These are phyloP conservation scores for Herpetospermum pedunculosum DNA, from an alignment of 306 rosid species.

Conservation along the genomic window DNA sequence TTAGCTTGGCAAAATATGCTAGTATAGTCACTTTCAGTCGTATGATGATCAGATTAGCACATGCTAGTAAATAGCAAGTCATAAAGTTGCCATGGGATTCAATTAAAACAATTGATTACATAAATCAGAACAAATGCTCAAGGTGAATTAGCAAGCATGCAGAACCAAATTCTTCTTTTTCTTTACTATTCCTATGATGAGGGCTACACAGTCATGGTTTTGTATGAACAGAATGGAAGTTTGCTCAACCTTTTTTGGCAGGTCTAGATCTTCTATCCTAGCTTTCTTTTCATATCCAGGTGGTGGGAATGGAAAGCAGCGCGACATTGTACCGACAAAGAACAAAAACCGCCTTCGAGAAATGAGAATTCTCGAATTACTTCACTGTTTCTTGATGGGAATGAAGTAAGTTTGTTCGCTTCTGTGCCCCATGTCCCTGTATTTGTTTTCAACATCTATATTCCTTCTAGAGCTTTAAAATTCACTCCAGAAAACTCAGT, in stretches of 20 bases:
- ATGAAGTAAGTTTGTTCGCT: slow-evolving; percentile 64
- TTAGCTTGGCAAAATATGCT: background rate
- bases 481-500: slow-evolving; percentile 27
- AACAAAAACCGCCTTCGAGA: slow-evolving; percentile 33
- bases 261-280: slow-evolving; percentile 48
- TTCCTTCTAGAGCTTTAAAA: slow-evolving; percentile 34
- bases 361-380: slow-evolving; percentile 33
- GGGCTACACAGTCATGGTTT: slow-evolving; percentile 14
- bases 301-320: slow-evolving; percentile 95
- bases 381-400: slow-evolving; percentile 54
- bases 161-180: background rate
- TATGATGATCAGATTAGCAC: background rate
- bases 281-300: slow-evolving; percentile 85
- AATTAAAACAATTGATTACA: background rate
- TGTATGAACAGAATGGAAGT: slow-evolving; percentile 16
- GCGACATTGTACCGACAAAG: slow-evolving; percentile 77
- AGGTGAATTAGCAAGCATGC: background rate
- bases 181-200: background rate
- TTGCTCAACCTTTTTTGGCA: slow-evolving; percentile 53
- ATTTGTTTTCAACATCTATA: slow-evolving; percentile 66
- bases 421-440: slow-evolving; percentile 96
- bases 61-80: background rate
- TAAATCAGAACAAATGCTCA: background rate
- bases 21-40: background rate
- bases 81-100: background rate